Percentiles rank a stretch among this genome's conserved stretches.
phyloP scores from a whole-genome alignment of 345 rosid species.

The rapeseed (Brassica napus) region Da-Ae NC_063451.1:30814001-30814500 shows the following conservation, averaged over 20 bases:
- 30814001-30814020: slow-evolving; percentile 70
- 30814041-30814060: slow-evolving; percentile 75
- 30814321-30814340: slow-evolving; percentile 91
- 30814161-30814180: slow-evolving; percentile 15
- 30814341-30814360: slow-evolving; percentile 52
- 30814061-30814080: slow-evolving; percentile 88
- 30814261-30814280: slow-evolving; percentile 83
- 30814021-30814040: slow-evolving; percentile 80
- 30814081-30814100: slow-evolving; percentile 98
- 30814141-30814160: slow-evolving; percentile 48
- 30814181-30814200: not conserved
- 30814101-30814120: slow-evolving; percentile 87
- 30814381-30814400: not conserved
- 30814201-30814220: not conserved
- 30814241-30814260: slow-evolving; percentile 90
- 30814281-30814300: slow-evolving; percentile 93
- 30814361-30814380: not conserved
- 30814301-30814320: slow-evolving; percentile 95
- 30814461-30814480: slow-evolving; percentile 85
- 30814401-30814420: not conserved
- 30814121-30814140: slow-evolving; percentile 89
- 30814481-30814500: slow-evolving; percentile 90
- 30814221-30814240: slow-evolving; percentile 57
- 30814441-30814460: slow-evolving; percentile 34
- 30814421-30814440: not conserved